phyloP scores from a whole-genome alignment of 2,329 filamentous ascomycete species.

The Periglandula ipomoeae region DNA sequence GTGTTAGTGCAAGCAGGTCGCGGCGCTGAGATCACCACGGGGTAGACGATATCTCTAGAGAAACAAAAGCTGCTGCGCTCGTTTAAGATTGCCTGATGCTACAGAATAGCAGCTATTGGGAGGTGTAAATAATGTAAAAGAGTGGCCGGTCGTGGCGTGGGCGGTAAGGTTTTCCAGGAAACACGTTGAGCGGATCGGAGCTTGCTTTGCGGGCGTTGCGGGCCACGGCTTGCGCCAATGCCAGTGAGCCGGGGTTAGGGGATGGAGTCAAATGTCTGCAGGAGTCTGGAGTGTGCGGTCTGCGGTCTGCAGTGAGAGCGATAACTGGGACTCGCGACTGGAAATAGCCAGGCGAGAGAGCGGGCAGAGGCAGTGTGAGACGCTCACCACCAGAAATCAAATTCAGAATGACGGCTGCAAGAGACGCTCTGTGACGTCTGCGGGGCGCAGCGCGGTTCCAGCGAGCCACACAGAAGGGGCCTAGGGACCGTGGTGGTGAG shows the following conservation, averaged over 20 bases:
- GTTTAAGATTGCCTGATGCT: not conserved
- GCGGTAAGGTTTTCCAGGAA: not conserved
- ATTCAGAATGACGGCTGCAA: not conserved
- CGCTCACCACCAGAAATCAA: no score
- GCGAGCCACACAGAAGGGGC: not conserved
- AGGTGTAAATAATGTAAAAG: not conserved
- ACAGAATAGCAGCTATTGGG: not conserved
- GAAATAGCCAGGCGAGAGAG: no score
- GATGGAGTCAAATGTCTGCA: no score
- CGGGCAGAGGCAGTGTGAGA: no score
- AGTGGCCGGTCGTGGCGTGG: not conserved
- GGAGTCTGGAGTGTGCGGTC: no score
- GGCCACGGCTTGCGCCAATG: not conserved
- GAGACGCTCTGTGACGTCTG: slow-evolving; percentile 6
- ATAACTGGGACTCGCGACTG: no score
- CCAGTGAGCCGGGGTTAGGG: no score
- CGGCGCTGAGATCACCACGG: not conserved
- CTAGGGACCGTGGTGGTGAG: slow-evolving; percentile 1
- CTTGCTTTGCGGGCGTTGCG: not conserved
- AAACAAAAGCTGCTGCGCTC: not conserved
- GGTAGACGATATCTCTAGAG: not conserved
- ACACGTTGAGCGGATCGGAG: not conserved
- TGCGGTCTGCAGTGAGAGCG: no score
- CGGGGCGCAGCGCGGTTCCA: slow-evolving; percentile 1
- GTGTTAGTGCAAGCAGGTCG: not conserved